A percentile compares a stretch with the other conserved stretches of the same genome.
Conservation (phyloP, 495 filamentous ascomycete genomes). For the Pyronema domesticum region DNA sequence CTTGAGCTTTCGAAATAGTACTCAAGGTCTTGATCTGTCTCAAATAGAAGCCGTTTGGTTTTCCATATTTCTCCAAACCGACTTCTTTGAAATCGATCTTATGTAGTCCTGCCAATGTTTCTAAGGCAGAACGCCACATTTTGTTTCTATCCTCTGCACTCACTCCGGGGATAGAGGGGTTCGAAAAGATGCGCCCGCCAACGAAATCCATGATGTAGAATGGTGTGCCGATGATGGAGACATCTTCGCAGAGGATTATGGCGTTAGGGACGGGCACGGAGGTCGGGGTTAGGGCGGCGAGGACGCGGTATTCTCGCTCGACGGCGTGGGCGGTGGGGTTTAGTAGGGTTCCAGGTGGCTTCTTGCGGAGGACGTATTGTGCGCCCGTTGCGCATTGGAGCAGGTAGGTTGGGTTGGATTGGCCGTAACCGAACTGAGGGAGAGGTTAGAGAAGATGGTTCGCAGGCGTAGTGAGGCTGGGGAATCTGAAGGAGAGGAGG, state of each 20-base stretch:
- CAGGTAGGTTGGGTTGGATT: conserved; percentile 93
- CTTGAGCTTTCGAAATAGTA: conserved; percentile 61
- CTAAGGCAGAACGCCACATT: conserved; percentile 76
- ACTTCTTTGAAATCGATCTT: conserved; percentile 46
- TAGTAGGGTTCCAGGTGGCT: conserved; percentile 78
- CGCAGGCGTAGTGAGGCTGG: too few species aligned
- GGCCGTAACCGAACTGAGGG: conserved; percentile 76
- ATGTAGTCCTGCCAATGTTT: conserved; percentile 71
- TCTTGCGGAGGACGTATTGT: conserved; percentile 75
- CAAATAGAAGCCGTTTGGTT: conserved; percentile 59
- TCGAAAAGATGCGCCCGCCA: conserved; percentile 78
- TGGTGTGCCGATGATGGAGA: conserved; percentile 58
- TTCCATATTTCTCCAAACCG: conserved; percentile 55
- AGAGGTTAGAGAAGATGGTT: too few species aligned
- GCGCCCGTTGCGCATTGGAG: conserved; percentile 37
- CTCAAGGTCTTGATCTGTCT: conserved; percentile 71
- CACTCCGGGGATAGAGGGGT: conserved; percentile 67
- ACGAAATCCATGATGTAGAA: conserved; percentile 97
- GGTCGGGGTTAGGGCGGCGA: conserved; percentile 54
- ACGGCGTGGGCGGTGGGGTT: conserved; percentile 90
- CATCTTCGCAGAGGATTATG: conserved; percentile 73
- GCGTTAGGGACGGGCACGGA: conserved; percentile 76
- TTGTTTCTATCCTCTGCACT: conserved; percentile 49
- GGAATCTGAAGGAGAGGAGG: too few species aligned
- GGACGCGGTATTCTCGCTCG: conserved; percentile 83